Evolutionary conservation across 495 filamentous ascomycete genomes (phyloP).

Genomic region (Podospora pseudoanserina): DNA sequence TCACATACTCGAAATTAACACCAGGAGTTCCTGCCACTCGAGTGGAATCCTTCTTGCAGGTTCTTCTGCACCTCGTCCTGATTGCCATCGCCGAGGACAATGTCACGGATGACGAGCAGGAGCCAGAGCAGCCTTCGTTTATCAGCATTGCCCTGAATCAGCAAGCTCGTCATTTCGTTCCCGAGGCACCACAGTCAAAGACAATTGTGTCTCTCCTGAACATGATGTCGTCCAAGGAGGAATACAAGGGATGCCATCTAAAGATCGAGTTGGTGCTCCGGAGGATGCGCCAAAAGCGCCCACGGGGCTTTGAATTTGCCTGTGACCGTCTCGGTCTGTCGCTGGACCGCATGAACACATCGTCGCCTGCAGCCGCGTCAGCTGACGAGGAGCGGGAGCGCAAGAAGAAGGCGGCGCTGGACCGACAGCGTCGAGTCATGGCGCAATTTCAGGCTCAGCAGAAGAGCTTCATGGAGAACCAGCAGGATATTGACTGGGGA

Average conservation of each 20-base stretch:
- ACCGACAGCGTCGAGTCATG: slow-evolving; percentile 89
- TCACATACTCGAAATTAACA: slow-evolving; percentile 60
- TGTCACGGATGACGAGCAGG: slow-evolving; percentile 48
- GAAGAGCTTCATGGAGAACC: slow-evolving; percentile 83
- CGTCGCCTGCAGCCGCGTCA: slow-evolving; percentile 52
- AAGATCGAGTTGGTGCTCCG: slow-evolving; percentile 85
- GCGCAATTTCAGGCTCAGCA: slow-evolving; percentile 96
- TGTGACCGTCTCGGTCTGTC: slow-evolving; percentile 48
- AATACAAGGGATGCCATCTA: slow-evolving; percentile 74
- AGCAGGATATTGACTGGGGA: slow-evolving; percentile 81
- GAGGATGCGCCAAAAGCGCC: slow-evolving; percentile 78
- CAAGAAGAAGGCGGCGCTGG: slow-evolving; percentile 85
- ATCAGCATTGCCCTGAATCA: slow-evolving; percentile 63
- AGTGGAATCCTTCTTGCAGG: slow-evolving; percentile 86
- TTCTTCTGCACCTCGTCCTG: slow-evolving; percentile 81
- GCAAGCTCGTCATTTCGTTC: slow-evolving; percentile 52
- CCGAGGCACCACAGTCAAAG: slow-evolving; percentile 44
- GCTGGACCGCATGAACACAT: slow-evolving; percentile 51
- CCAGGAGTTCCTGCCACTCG: slow-evolving; percentile 73
- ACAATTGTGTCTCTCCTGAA: slow-evolving; percentile 76
- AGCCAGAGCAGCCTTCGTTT: slow-evolving; percentile 55
- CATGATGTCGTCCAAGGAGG: slow-evolving; percentile 65
- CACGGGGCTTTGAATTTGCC: slow-evolving; percentile 62
- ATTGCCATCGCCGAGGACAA: slow-evolving; percentile 80
- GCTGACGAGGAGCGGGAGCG: slow-evolving; percentile 68